Evolutionary conservation across 164 flowering plant genomes (phyloP).

Genomic region (Vitis vinifera): DNA sequence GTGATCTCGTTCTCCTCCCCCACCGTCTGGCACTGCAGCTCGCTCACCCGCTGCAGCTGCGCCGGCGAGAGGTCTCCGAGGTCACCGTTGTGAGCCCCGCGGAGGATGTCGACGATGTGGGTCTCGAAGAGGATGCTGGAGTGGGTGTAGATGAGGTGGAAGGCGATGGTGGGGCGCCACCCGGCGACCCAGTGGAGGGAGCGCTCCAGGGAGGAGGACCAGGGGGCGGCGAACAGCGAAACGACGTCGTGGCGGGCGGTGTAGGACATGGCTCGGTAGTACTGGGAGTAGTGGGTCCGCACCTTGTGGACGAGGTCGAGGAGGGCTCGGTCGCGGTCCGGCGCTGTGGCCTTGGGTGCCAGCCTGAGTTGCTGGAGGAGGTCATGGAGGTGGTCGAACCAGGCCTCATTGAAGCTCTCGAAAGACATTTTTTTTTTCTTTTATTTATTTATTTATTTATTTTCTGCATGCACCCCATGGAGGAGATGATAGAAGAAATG

Average conservation of each 20-base stretch:
- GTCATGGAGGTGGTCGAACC: constrained; percentile 43
- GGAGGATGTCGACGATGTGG: constrained; percentile 55
- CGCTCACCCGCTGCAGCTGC: constrained; percentile 57
- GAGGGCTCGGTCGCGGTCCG: constrained; percentile 15
- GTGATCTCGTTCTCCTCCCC: constrained; percentile 60
- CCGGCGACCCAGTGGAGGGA: constrained; percentile 77
- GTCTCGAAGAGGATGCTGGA: constrained; percentile 61
- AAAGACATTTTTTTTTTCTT: no score
- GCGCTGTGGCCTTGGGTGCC: constrained; percentile 27
- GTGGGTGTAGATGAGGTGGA: constrained; percentile 74
- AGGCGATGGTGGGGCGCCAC: constrained; percentile 75
- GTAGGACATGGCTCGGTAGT: constrained; percentile 47
- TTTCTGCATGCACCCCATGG: no score
- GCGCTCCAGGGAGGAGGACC: constrained; percentile 64
- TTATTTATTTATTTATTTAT: no score
- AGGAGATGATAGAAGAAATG: no score
- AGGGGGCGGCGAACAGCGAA: constrained; percentile 45
- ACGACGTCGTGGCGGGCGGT: constrained; percentile 43
- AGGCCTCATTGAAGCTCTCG: constrained; percentile 28
- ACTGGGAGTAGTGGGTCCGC: constrained; percentile 54
- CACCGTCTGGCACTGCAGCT: constrained; percentile 74
- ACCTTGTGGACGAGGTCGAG: constrained; percentile 35
- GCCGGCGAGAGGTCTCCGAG: constrained; percentile 62
- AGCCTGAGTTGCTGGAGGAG: constrained; percentile 34
- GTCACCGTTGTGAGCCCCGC: constrained; percentile 60